Percentiles rank a stretch among this genome's conserved stretches.
Evolutionary conservation across 768 basidiomycete genomes (phyloP).

Genomic region (Suillus weaverae): DNA sequence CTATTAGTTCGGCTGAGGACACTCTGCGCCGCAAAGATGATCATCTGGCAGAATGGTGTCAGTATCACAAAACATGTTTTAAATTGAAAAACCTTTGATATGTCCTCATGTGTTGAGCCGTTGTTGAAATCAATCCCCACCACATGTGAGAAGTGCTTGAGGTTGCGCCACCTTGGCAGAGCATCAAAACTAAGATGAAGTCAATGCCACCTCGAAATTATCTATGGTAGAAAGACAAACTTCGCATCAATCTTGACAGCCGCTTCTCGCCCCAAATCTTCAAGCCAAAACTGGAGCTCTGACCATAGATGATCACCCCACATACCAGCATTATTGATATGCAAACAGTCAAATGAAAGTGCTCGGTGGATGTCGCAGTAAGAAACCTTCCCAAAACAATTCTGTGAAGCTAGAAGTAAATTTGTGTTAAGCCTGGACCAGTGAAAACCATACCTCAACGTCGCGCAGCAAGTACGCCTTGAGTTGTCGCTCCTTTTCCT

Average conservation of each 20-base stretch:
- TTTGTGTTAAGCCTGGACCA: background rate
- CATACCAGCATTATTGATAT: background rate
- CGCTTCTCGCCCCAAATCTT: background rate
- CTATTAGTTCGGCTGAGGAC: background rate
- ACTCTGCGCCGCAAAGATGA: background rate
- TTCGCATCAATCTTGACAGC: background rate
- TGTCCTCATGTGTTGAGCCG: background rate
- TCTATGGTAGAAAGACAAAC: background rate
- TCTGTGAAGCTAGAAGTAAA: background rate
- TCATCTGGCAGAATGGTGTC: background rate
- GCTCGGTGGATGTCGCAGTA: background rate
- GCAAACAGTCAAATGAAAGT: background rate
- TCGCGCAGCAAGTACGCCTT: background rate
- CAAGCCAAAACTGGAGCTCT: background rate
- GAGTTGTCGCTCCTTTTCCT: background rate
- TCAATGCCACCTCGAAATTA: background rate
- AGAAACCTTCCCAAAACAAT: background rate
- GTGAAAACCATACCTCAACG: background rate
- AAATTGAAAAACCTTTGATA: background rate
- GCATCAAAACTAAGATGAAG: background rate
- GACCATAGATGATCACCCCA: background rate
- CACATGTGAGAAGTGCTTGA: background rate
- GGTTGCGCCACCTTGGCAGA: background rate
- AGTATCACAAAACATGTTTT: background rate
- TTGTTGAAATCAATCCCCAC: background rate